Evolutionary conservation across 2,329 filamentous ascomycete species (phyloP).

Genomic region (Colletotrichum scovillei): DNA sequence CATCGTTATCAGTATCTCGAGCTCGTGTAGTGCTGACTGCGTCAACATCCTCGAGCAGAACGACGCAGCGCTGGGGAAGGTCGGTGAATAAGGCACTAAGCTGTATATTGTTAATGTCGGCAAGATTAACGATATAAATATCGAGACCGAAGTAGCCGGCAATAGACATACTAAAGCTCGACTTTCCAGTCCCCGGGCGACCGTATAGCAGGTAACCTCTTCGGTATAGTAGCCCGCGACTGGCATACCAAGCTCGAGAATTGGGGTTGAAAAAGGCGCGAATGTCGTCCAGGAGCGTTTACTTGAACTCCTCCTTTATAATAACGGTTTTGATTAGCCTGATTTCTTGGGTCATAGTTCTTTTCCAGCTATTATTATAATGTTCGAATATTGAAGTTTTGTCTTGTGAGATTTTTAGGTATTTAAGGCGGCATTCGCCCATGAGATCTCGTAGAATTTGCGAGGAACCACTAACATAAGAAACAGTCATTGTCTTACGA

Average conservation of each 20-base stretch:
- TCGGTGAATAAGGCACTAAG: slow-evolving; percentile 45
- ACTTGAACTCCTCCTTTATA: neutral
- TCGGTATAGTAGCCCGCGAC: slow-evolving; percentile 43
- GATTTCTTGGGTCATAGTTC: neutral
- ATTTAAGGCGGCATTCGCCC: slow-evolving; percentile 42
- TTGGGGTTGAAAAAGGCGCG: slow-evolving; percentile 47
- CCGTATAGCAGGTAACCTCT: slow-evolving; percentile 53
- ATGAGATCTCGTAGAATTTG: slow-evolving; percentile 43
- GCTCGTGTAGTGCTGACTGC: slow-evolving; percentile 36
- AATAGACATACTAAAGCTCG: slow-evolving; percentile 49
- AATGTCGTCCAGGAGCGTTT: neutral
- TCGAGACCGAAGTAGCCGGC: slow-evolving; percentile 48
- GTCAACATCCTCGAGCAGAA: slow-evolving; percentile 55
- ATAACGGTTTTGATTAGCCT: neutral
- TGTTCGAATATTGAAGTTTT: slow-evolving; percentile 46
- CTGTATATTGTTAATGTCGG: slow-evolving; percentile 41
- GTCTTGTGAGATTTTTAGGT: slow-evolving; percentile 43
- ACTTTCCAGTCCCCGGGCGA: slow-evolving; percentile 53
- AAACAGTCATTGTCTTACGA: slow-evolving; percentile 31
- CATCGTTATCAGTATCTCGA: neutral
- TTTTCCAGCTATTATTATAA: slow-evolving; percentile 36
- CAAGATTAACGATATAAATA: slow-evolving; percentile 50
- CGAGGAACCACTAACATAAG: slow-evolving; percentile 38
- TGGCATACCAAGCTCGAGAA: slow-evolving; percentile 45
- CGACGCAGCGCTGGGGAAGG: slow-evolving; percentile 49